Evolutionary conservation across 805 yeast species (phyloP).

Genomic region (Candida qinlingensis): DNA sequence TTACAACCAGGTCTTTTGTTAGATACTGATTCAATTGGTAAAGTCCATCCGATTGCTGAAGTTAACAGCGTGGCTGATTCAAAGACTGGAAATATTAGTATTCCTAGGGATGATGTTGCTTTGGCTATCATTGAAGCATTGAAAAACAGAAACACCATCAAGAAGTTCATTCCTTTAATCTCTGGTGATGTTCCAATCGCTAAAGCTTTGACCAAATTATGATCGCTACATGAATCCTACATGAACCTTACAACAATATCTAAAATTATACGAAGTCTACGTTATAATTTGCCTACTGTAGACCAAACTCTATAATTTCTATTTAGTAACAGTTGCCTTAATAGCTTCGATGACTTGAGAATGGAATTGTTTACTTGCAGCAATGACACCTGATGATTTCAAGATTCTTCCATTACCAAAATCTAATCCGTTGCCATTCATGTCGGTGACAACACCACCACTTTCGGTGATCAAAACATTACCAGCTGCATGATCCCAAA

Average conservation of each 20-base stretch:
- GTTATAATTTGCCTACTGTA: neutral
- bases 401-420: slow-evolving; percentile 84
- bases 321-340: slow-evolving; percentile 12
- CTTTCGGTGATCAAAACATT: slow-evolving; percentile 80
- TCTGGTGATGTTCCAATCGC: slow-evolving; percentile 33
- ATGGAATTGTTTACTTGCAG: slow-evolving; percentile 43
- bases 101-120: slow-evolving; percentile 54
- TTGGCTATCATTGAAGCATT: slow-evolving; percentile 34
- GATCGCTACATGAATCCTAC: neutral
- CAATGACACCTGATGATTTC: slow-evolving; percentile 86
- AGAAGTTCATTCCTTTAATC: slow-evolving; percentile 39
- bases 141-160: slow-evolving; percentile 31
- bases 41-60: slow-evolving; percentile 30
- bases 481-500: slow-evolving; percentile 99
- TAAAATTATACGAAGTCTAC: too few relatives aligned
- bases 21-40: slow-evolving; percentile 39
- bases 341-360: slow-evolving; percentile 26
- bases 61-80: slow-evolving; percentile 11
- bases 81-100: neutral
- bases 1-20: slow-evolving; percentile 46
- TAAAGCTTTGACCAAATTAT: slow-evolving; percentile 12
- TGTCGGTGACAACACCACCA: slow-evolving; percentile 88
- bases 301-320: neutral
- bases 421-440: slow-evolving; percentile 66
- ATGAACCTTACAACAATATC: neutral